phyloP scores from a whole-genome alignment of 805 yeast species.

The Wickerhamiella qilinensis region DNA sequence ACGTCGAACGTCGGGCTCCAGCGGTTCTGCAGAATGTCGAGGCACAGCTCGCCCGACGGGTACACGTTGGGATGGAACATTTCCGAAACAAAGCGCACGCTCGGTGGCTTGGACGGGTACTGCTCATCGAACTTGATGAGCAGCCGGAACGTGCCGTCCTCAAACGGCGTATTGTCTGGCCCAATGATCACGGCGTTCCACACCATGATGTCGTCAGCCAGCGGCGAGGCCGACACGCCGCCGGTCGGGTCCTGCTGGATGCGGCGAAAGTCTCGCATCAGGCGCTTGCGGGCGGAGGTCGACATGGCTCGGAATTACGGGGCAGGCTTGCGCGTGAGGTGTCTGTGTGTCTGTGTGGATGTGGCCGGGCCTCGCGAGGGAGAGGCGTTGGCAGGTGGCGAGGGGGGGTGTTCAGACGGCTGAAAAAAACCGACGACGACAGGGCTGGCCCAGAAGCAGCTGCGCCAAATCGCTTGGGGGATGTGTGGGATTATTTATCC shows the following conservation, averaged over 20 bases:
- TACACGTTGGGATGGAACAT: constrained; percentile 98
- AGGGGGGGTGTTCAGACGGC: too few relatives aligned
- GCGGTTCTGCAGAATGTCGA: constrained; percentile 88
- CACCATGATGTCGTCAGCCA: constrained; percentile 92
- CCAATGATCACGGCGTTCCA: constrained; percentile 98
- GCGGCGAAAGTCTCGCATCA: constrained; percentile 97
- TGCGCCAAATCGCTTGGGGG: too few relatives aligned
- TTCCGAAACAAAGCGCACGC: constrained; percentile 74
- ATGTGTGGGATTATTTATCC: too few relatives aligned
- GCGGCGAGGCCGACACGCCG: constrained; percentile 93
- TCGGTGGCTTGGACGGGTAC: constrained; percentile 94
- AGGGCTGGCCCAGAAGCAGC: too few relatives aligned
- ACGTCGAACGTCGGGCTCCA: constrained; percentile 99
- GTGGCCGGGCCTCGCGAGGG: too few relatives aligned
- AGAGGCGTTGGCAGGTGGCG: too few relatives aligned
- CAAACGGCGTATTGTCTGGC: constrained; percentile 94
- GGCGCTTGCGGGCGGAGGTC: constrained; percentile 95
- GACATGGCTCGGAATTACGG: constrained; percentile 40
- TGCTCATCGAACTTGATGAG: constrained; percentile 86
- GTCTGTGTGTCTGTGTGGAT: too few relatives aligned
- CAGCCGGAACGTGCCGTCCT: constrained; percentile 89
- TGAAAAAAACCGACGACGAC: too few relatives aligned
- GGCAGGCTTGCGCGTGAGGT: neutral
- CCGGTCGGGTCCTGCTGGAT: constrained; percentile 98
- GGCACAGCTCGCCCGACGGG: constrained; percentile 86